phyloP scores from a whole-genome alignment of 2,329 filamentous ascomycete species.

The Clarireedia homoeocarpa region DNA sequence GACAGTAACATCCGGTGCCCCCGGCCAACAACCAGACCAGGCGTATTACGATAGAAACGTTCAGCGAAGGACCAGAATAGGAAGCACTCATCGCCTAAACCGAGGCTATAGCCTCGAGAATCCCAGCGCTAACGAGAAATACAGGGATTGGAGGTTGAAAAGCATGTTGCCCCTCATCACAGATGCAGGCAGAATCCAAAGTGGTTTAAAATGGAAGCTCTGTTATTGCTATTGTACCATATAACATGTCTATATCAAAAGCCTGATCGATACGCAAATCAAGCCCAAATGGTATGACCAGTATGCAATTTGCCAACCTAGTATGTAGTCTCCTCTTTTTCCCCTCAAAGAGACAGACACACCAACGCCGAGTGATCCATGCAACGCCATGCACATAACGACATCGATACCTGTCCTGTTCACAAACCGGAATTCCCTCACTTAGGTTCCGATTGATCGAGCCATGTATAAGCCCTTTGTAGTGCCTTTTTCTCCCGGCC shows the following conservation, averaged over 20 bases:
- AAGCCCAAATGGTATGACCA: not conserved
- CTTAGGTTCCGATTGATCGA: conserved; percentile 26
- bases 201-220: not conserved
- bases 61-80: too few species aligned
- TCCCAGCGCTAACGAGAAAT: too few species aligned
- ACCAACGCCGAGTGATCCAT: conserved; percentile 8
- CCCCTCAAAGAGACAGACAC: not conserved
- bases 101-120: too few species aligned
- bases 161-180: not conserved
- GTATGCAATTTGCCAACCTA: not conserved
- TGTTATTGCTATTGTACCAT: not conserved
- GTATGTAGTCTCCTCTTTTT: conserved; percentile 1
- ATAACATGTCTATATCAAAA: not conserved
- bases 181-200: not conserved
- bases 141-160: too few species aligned
- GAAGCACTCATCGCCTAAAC: too few species aligned
- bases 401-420: conserved; percentile 2
- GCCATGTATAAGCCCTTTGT: conserved; percentile 34
- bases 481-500: conserved; percentile 58
- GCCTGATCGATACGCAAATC: not conserved
- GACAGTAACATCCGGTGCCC: too few species aligned
- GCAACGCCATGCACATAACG: conserved; percentile 9
- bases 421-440: conserved; percentile 29
- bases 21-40: too few species aligned
- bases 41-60: too few species aligned